Base-by-base conservation (phyloP, 768 basidiomycete genomes). In the Phanerodontia chrysosporium region DNA sequence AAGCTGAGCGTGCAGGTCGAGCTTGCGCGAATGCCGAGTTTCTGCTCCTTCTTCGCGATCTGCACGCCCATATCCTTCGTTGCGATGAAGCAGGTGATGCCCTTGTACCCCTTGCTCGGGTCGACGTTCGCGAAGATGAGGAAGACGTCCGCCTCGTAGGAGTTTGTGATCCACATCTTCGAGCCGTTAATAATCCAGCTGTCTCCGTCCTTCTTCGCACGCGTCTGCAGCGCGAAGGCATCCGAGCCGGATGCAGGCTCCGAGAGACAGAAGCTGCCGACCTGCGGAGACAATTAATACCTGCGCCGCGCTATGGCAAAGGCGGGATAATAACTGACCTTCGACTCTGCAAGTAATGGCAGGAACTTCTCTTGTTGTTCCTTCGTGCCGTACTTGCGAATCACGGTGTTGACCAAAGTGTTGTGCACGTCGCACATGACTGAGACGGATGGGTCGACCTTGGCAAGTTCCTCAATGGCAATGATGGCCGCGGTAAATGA, bases 151-250 rank as follows among this genome's bases (percentile, higher is more conserved):
- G 93, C 94, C 73, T 95, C 93, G 59, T 85, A 82, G 0, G 94
- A 95, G 74, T 98, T 98, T 25, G 95, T 96, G 60, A 98, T 97
- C 95, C 95, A 97, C 95, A 96, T 95, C 79, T 99, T 99, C 57
- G 92, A 92, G n/a, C 97, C 97, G 65, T 94, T 95, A 55, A 99
- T 71, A 29, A 94, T 76, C 83, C 89, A 98, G 71, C 87, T 72
- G 65, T 89, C 84, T 18, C 92, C 94, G 48, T 92, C 87, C 72
- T 89, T 91, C 70, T 80, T 87, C 16, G 97, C 96, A 12, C 90
- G 89, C 1, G 97, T 95, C 71, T 96, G 92, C 32, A 99, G 78
- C 0, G 96, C 95, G 70, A 99, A 99, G 0, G 97, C 97, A 69
- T 99, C 97, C 5, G 95, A 97, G 1, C 97, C 97, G 9, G 95